Evolutionary conservation across 345 rosid genomes (phyloP), one percentile per base, ranked within the genome.

Genomic region (Mangifera indica): DNA sequence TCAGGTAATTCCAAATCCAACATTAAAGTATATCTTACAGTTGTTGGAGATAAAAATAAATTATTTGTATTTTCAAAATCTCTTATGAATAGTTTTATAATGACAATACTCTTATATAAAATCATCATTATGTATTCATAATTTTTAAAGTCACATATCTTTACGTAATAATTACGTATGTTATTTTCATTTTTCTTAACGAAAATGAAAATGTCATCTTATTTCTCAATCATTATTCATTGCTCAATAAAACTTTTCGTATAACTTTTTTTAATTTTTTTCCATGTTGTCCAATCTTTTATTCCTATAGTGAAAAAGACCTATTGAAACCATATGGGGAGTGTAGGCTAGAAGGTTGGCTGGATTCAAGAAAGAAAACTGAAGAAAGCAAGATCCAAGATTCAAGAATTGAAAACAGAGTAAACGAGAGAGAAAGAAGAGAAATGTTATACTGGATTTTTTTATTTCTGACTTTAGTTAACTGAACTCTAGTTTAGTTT

Each of bases 101-200:
- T 56, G 25, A 56, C 22, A 32, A 56, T 14, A 22, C 29, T 15
- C 10, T 56, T 32, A 22, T 56, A 56, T 0, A 22, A 5, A 56
- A 56, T 56, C 60, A 56, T 22, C 12, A 13, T 3, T 56, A 1
- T 8, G 13, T 21, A 22, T 5, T 56, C 6, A 20, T 21, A 2
- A 20, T 5, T 20, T 4, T 0, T 0, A 22, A 20, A 5, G 0
- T 0, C 11, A 0, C 29, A 0, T 5, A 6, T 0, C 2, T 56
- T 32, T 22, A 10, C 60, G 2, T 56, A 56, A 10, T 29, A 56
- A 0, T 22, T 3, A 11, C 60, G 60, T 2, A 56, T 56, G 0
- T 2, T 5, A 10, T 56, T 12, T 11, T 20, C 60, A 13, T 56
- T 3, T 1, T 1, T 0, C 7, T 22, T 0, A 1, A 56, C 0